A percentile compares a stretch with the other conserved stretches of the same genome.
Conservation (phyloP, 2,329 filamentous ascomycete genomes). For the Penicillium sp. region DNA sequence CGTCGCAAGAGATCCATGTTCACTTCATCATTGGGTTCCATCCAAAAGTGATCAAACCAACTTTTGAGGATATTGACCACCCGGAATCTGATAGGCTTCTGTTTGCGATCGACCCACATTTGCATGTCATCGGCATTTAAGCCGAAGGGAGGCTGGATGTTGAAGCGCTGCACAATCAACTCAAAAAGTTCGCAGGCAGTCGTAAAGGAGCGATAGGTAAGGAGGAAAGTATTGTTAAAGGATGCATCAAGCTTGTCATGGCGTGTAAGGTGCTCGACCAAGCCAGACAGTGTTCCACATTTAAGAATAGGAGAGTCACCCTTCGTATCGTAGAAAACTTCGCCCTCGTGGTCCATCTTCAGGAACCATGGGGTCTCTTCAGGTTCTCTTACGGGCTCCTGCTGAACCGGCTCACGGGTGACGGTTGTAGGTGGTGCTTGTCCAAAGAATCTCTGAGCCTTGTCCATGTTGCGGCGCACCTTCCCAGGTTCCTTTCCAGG, state of each 20-base stretch:
- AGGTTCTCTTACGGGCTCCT: slow-evolving; percentile 51
- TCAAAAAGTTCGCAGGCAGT: slow-evolving; percentile 88
- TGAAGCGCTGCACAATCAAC: slow-evolving; percentile 86
- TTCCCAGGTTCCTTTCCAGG: slow-evolving; percentile 39
- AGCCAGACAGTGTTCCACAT: slow-evolving; percentile 81
- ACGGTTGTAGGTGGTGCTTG: slow-evolving; percentile 45
- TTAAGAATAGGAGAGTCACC: slow-evolving; percentile 73
- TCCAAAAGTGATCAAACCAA: slow-evolving; percentile 99
- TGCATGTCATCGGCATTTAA: slow-evolving; percentile 75
- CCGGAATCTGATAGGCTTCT: slow-evolving; percentile 91
- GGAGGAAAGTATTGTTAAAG: slow-evolving; percentile 96
- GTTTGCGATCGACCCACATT: slow-evolving; percentile 88
- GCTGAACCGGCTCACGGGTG: slow-evolving; percentile 35
- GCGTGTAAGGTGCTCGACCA: slow-evolving; percentile 92
- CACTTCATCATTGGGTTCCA: slow-evolving; percentile 86
- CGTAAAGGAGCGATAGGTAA: slow-evolving; percentile 96
- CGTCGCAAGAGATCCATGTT: slow-evolving; percentile 84
- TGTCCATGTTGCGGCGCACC: slow-evolving; percentile 47
- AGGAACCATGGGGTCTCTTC: slow-evolving; percentile 85
- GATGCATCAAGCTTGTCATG: slow-evolving; percentile 93
- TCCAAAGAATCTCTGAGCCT: slow-evolving; percentile 50
- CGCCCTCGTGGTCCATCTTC: slow-evolving; percentile 80
- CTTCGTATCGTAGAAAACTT: slow-evolving; percentile 88
- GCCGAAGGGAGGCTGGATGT: slow-evolving; percentile 84
- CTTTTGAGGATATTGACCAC: slow-evolving; percentile 97